Base-by-base conservation (phyloP, 2,329 filamentous ascomycete genomes). In the Tolypocladium nubicola region DNA sequence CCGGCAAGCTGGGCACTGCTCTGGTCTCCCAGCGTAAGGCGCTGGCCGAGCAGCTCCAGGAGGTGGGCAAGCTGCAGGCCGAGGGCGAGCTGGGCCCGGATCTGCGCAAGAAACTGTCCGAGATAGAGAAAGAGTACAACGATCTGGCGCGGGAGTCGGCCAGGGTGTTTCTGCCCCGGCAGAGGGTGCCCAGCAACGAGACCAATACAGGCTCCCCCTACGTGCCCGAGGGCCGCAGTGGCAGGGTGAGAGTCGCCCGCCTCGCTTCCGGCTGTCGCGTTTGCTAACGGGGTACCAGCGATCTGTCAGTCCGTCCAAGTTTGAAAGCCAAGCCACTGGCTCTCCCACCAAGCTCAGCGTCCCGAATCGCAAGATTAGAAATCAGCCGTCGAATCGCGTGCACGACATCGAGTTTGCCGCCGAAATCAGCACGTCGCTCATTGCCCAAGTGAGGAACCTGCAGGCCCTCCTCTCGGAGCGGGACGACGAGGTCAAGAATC, bases 371-470 rank as follows among this genome's bases (percentile, higher is more conserved):
- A 94, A 92, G 70, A 83, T 94, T 68, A 84, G 94, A 57, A 97
- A 97, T 65, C 93, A 97, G 68, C 89, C 90, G 2, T 83, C 88
- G 11, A 94, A 86, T 68, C 86, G 92, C 55, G 87, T 96, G 14
- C 91, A 97, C 69, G 94, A 99, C 67, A 96, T 99, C 68, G 91
- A 97, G 65, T 96, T 99, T 68, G 94, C 93, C n/a, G 92, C 94
- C 54, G 93, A 99, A 69, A 97, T 99, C 66, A 97, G 91, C 68
- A 96, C 90, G 7, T 96, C 91, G 2, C 79, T 99, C 55, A 86
- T 99, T 55, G 86, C 88, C n/a, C 94, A 97, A 74, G 89, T 99
- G 54, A 87, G 94, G 61, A 91, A 94, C 68, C 75, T 99, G 56
- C 94, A 99, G 71, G 81, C 86, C 2, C 78, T 96, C 19, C 80